These are phyloP conservation scores for Pythium aquatile DNA, from an alignment of 352 stramenopile species.

Conservation along the genomic window DNA sequence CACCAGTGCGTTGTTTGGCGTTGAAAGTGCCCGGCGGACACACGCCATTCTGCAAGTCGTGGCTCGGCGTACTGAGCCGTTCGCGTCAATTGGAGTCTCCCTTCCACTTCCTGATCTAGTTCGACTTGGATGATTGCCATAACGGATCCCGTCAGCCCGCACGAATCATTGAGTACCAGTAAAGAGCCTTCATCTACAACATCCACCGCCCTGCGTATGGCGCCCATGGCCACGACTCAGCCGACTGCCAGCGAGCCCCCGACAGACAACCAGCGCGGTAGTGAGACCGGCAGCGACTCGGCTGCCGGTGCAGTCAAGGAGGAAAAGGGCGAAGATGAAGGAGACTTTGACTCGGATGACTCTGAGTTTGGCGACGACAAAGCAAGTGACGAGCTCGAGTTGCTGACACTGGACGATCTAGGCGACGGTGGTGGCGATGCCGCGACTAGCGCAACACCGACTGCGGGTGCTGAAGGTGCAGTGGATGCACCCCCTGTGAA, in stretches of 20 bases:
- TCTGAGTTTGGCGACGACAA: background rate
- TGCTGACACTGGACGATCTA: conserved; percentile 6
- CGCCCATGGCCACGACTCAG: background rate
- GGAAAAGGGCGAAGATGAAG: background rate
- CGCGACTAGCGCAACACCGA: background rate
- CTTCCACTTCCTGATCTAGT: background rate
- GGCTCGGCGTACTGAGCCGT: background rate
- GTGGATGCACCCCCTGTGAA: conserved; percentile 1
- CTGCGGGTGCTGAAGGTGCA: background rate
- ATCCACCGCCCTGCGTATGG: background rate
- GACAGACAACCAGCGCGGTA: background rate
- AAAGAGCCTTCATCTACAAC: background rate
- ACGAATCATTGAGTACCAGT: background rate
- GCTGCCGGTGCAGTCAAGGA: background rate
- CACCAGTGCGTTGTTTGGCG: background rate
- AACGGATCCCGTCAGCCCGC: background rate
- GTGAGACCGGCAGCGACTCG: background rate
- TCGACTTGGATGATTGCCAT: background rate
- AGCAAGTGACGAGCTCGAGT: conserved; percentile 9
- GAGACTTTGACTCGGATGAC: conserved; percentile 1
- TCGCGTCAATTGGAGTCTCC: background rate
- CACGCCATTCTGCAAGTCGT: background rate
- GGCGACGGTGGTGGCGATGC: background rate
- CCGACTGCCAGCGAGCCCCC: background rate
- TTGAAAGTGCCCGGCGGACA: too few relatives aligned